Base-by-base conservation (phyloP, 164 flowering plant species). In the Chloranthus sessilifolius region DNA sequence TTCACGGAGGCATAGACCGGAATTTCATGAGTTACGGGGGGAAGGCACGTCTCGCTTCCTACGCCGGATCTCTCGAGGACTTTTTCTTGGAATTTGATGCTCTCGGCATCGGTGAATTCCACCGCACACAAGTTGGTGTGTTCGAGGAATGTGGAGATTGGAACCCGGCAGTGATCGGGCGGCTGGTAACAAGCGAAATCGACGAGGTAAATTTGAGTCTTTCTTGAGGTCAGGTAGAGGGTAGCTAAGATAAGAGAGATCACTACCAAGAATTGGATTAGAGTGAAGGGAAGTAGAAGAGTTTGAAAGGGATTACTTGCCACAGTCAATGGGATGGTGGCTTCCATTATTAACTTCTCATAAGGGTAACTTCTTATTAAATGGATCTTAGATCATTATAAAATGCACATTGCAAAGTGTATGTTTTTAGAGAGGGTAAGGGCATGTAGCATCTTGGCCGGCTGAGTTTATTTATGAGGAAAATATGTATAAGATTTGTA, bases 101-200 rank as follows among this genome's bases (percentile, higher is more conserved):
- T 64, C 3, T 66, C 75, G 29, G 10, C 11, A 5, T 37, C 45
- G n/a, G n/a, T n/a, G 21, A 63, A 64, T 0, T 1, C 1, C 1
- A 15, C 15, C 1, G 16, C 15, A 5, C 28, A 49, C 21, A 34
- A 1, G 44, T 36, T 63, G 3, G 35, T 23, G 59, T 73, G 78
- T 60, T 83, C 79, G 0, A 64, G 50, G 64, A 63, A 54, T 28
- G 59, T 27, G 19, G 77, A 37, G 14, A 51, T n/a, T 1, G 80
- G 57, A 20, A 27, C 53, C 2, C 83, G 69, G 46, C 60, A 45
- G 50, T 29, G 7, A 38, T 63, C 62, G 0, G 83, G 77, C 0
- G 82, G 79, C 7, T 14, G 45, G 45, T 75, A 75, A 33, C 87
- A 81, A 21, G 41, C 12, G 54, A 68, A 84, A 48, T 77, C 85